Percentiles rank a stretch among this genome's conserved stretches.
Conservation (phyloP, 352 stramenopile species). For the Phytophthora pluvialis region DNA sequence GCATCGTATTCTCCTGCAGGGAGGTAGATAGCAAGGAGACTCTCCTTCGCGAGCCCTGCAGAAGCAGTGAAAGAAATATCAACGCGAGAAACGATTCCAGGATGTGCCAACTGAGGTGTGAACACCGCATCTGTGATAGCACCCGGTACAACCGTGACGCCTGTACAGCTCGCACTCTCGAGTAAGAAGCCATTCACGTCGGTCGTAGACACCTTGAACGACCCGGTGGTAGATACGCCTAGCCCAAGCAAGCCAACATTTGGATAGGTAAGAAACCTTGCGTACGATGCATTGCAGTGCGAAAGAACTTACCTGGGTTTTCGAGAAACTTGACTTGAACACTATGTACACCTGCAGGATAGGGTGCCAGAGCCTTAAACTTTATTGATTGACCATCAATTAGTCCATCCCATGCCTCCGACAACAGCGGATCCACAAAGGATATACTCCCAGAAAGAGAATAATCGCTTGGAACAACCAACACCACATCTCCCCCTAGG, state of each 20-base stretch:
- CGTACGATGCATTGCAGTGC: not conserved
- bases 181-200: constrained; percentile 47
- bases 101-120: constrained; percentile 40
- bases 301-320: constrained; percentile 42
- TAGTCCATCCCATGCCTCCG: constrained; percentile 5
- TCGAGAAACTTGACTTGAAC: constrained; percentile 33
- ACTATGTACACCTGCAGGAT: constrained; percentile 22
- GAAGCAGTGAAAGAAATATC: constrained; percentile 59
- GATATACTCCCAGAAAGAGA: constrained; percentile 2
- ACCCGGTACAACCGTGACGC: constrained; percentile 44
- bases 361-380: constrained; percentile 19
- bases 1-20: constrained; percentile 49
- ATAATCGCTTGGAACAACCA: constrained; percentile 32
- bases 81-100: constrained; percentile 51
- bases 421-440: constrained; percentile 19
- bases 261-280: constrained; percentile 1
- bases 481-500: constrained; percentile 28
- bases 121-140: constrained; percentile 43
- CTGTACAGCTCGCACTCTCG: constrained; percentile 31
- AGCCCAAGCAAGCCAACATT: not conserved
- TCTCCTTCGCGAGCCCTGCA: constrained; percentile 45
- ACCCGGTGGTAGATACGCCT: constrained; percentile 43
- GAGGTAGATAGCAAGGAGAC: constrained; percentile 48
- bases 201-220: constrained; percentile 44
- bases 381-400: constrained; percentile 15